These are phyloP conservation scores for Eucalyptus tenuipes DNA, from an alignment of 345 rosid genomes.

Conservation along the genomic window DNA sequence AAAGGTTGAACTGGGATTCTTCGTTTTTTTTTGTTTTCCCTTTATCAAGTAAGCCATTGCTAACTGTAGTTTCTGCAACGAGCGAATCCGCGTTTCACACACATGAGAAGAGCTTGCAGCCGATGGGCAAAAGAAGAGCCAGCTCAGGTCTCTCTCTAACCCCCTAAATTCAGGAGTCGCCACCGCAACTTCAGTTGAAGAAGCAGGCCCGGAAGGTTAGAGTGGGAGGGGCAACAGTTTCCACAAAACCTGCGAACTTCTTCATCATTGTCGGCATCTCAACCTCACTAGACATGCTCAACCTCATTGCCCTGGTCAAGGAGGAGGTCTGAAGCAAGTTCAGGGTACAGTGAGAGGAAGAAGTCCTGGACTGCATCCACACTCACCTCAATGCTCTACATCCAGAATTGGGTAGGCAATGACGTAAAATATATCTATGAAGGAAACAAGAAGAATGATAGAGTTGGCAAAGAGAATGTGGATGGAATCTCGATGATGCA, in stretches of 20 bases:
- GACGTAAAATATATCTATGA: background rate
- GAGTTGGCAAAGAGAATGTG: background rate
- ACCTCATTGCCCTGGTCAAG: slow-evolving; percentile 16
- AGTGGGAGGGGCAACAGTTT: slow-evolving; percentile 23
- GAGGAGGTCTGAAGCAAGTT: slow-evolving; percentile 10
- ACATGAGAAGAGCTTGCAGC: slow-evolving; percentile 10
- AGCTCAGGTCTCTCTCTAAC: slow-evolving; percentile 12
- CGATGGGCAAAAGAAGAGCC: slow-evolving; percentile 3
- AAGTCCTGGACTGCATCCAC: slow-evolving; percentile 9
- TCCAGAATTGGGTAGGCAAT: background rate
- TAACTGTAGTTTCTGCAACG: background rate
- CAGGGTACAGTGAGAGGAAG: slow-evolving; percentile 4
- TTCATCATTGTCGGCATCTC: slow-evolving; percentile 1
- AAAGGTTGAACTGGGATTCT: background rate
- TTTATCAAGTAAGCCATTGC: background rate
- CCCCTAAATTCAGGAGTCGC: slow-evolving; percentile 1
- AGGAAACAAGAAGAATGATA: background rate
- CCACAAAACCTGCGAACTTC: slow-evolving; percentile 18
- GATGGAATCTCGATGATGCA: background rate
- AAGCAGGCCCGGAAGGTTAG: slow-evolving; percentile 13
- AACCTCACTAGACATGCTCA: slow-evolving; percentile 22
- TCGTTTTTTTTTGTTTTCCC: background rate
- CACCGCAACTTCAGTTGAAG: slow-evolving; percentile 16
- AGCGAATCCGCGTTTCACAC: background rate
- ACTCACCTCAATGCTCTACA: background rate